Evolutionary conservation across 371 early-diverging fungal species (phyloP).

Genomic region (Apophysomyces trapeziformis): DNA sequence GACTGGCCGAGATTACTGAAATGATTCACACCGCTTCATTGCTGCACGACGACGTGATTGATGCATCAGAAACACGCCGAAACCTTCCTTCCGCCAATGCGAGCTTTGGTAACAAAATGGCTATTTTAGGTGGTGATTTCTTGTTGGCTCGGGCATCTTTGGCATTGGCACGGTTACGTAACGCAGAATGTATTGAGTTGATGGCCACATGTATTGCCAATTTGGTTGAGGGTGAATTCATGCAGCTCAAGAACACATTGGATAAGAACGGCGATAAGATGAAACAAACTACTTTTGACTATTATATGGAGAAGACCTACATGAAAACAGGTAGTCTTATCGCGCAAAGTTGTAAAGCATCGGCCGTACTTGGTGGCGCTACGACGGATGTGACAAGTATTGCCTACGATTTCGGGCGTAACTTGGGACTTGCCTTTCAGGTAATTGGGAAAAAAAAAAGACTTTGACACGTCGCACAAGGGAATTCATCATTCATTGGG

Average conservation of each 20-base stretch:
- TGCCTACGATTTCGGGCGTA: slow-evolving; percentile 84
- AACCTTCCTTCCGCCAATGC: slow-evolving; percentile 78
- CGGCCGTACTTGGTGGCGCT: slow-evolving; percentile 86
- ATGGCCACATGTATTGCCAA: slow-evolving; percentile 93
- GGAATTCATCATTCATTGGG: too few relatives aligned
- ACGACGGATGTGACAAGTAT: slow-evolving; percentile 71
- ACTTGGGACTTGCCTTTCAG: slow-evolving; percentile 95
- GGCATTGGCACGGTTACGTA: slow-evolving; percentile 85
- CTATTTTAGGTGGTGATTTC: slow-evolving; percentile 95
- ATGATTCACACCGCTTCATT: slow-evolving; percentile 97
- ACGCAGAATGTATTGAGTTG: slow-evolving; percentile 90
- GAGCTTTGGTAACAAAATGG: slow-evolving; percentile 96
- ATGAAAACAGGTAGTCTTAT: slow-evolving; percentile 96
- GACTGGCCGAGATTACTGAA: slow-evolving; percentile 94
- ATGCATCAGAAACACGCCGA: slow-evolving; percentile 69
- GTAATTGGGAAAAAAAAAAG: slow-evolving; percentile 36
- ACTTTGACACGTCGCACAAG: not conserved
- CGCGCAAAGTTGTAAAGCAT: slow-evolving; percentile 90
- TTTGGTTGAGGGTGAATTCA: slow-evolving; percentile 95
- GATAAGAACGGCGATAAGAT: slow-evolving; percentile 28
- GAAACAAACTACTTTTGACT: slow-evolving; percentile 49
- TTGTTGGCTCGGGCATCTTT: slow-evolving; percentile 91
- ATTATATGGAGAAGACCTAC: slow-evolving; percentile 94
- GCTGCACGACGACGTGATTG: slow-evolving; percentile 96
- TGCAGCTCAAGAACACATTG: slow-evolving; percentile 87